phyloP scores from a whole-genome alignment of 192 early-diverging fungal species.

The Rhizophlyctis rosea region DNA sequence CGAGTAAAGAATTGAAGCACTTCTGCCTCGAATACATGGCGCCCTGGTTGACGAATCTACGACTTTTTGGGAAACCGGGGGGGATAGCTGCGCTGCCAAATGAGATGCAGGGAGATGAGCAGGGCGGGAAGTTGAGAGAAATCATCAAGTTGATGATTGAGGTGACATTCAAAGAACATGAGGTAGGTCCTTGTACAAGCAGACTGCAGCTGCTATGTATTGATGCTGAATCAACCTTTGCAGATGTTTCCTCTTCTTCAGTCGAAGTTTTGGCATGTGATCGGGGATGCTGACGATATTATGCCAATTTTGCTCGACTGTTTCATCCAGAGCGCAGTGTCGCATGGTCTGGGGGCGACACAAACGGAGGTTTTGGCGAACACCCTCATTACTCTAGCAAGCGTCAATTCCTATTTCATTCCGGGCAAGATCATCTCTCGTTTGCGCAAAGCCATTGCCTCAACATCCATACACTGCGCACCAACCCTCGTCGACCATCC shows the following conservation, averaged over 20 bases:
- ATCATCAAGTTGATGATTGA: conserved; percentile 77
- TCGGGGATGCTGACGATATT: conserved; percentile 78
- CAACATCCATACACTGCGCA: conserved; percentile 71
- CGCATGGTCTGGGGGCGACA: conserved; percentile 72
- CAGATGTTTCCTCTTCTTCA: conserved; percentile 82
- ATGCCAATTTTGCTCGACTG: conserved; percentile 76
- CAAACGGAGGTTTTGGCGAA: conserved; percentile 83
- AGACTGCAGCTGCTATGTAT: conserved; percentile 14
- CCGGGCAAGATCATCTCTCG: conserved; percentile 75
- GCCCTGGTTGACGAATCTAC: conserved; percentile 84
- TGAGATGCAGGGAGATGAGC: conserved; percentile 32
- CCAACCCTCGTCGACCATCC: conserved; percentile 74
- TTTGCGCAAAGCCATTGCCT: conserved; percentile 76
- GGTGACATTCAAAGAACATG: conserved; percentile 75
- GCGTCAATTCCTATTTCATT: conserved; percentile 64
- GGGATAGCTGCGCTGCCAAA: conserved; percentile 32
- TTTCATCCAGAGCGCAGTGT: conserved; percentile 76
- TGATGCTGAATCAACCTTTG: conserved; percentile 5
- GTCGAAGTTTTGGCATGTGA: conserved; percentile 76
- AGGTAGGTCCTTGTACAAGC: conserved; percentile 37
- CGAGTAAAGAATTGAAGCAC: conserved; percentile 65
- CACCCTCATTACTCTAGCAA: conserved; percentile 78
- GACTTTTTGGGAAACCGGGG: conserved; percentile 46
- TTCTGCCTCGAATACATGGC: conserved; percentile 84
- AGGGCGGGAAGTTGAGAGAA: conserved; percentile 57